Percentiles rank a stretch among this genome's conserved stretches.
Evolutionary conservation across 2,329 filamentous ascomycete species (phyloP).

Genomic region (Colletotrichum sidae): DNA sequence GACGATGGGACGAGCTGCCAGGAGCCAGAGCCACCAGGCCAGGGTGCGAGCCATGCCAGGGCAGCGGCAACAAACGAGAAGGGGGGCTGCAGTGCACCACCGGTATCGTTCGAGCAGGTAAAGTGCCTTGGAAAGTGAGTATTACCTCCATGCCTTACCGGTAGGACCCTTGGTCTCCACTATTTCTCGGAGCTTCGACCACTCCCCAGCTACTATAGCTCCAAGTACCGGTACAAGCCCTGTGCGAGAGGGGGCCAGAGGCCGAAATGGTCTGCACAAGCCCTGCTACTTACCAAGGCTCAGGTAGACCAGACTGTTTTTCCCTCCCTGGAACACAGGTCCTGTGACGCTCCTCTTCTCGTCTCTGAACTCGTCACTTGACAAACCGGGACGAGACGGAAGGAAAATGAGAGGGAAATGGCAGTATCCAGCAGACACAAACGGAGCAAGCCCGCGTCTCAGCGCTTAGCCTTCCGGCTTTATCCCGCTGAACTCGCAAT

Average conservation of each 20-base stretch:
- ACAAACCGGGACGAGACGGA: too few relatives aligned
- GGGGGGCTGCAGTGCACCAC: neutral
- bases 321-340: neutral
- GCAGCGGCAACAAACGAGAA: conserved; percentile 26
- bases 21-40: too few relatives aligned
- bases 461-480: too few relatives aligned
- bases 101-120: too few relatives aligned
- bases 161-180: conserved; percentile 32
- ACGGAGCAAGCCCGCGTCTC: too few relatives aligned
- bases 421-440: too few relatives aligned
- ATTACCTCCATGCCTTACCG: neutral
- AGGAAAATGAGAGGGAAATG: too few relatives aligned
- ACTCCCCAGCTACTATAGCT: neutral
- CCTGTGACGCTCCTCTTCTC: neutral
- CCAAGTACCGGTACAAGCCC: conserved; percentile 25
- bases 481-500: too few relatives aligned
- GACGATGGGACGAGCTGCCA: conserved; percentile 17
- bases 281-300: conserved; percentile 4
- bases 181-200: neutral
- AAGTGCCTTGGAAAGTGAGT: too few relatives aligned
- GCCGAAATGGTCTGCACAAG: conserved; percentile 22
- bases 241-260: conserved; percentile 10
- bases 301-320: neutral
- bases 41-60: neutral
- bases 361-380: too few relatives aligned